Base-by-base conservation (phyloP, 257 asterid genomes). In the Nemophila menziesii region DNA sequence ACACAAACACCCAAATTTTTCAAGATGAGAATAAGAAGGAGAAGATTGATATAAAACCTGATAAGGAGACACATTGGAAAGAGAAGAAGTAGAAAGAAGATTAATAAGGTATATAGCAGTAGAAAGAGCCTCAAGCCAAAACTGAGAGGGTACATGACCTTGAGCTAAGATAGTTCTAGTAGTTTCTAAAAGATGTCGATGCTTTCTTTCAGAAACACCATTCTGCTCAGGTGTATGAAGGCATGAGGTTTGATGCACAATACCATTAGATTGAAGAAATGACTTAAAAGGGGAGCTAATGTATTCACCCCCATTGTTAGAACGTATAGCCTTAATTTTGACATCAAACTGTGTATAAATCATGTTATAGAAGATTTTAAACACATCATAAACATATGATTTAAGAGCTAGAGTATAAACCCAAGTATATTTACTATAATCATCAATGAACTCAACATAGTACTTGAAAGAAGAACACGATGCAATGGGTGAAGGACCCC, bases 221-320 rank as follows among this genome's bases (percentile, higher is more conserved):
- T 43, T 14, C n/a, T 43, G 44, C 16, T 39, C 48, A 14, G 21
- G 18, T 9, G 38, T 46, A 5, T 46, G 20, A 20, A 38, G 37
- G 18, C 39, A 46, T 4, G 39, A 45, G 11, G 11, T 16, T 0
- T 7, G 8, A 14, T 46, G 22, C 13, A 46, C 0, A 2, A 46
- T 24, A 1, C 51, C 39, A n/a, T n/a, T n/a, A 13, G 1, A 5
- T 4, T 24, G 2, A 9, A 12, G 5, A 24, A 11, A 22, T 12
- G 33, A 9, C 9, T 24, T 12, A 1, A 0, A 33, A 0, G 8
- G 18, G 11, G 9, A 15, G 8, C 1, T 12, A 5, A 5, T 13
- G 20, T 17, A 17, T 43, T 20, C 22, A 13, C 8, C 5, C 10
- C 47, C 26, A 11, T 18, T 15, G 16, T 39, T 11, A 11, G 1